Evolutionary conservation across 1,139 yeast species (phyloP).

Genomic region (Candida tetrigidarum): DNA sequence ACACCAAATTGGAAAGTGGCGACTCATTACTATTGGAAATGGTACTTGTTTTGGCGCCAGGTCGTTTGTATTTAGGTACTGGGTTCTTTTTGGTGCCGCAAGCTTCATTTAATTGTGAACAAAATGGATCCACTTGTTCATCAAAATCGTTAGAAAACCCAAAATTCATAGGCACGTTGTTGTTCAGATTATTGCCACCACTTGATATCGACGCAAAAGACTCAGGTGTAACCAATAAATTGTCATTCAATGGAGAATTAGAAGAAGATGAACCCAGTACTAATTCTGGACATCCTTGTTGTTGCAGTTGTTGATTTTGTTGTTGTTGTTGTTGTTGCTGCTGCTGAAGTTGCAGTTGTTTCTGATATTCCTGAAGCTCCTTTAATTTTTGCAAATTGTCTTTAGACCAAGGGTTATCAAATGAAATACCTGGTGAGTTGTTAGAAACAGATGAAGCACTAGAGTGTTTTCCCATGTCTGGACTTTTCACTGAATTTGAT

Average conservation of each 20-base stretch:
- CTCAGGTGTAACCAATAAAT: slow-evolving; percentile 40
- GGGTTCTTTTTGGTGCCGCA: slow-evolving; percentile 84
- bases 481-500: slow-evolving; percentile 16
- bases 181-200: slow-evolving; percentile 16
- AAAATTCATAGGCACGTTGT: slow-evolving; percentile 19
- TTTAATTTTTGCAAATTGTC: slow-evolving; percentile 22
- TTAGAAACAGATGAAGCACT: slow-evolving; percentile 26
- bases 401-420: slow-evolving; percentile 42
- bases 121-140: slow-evolving; percentile 62
- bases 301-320: slow-evolving; percentile 10
- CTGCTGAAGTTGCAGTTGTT: slow-evolving; percentile 14
- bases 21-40: slow-evolving; percentile 16
- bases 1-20: slow-evolving; percentile 23
- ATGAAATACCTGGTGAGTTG: slow-evolving; percentile 20
- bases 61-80: slow-evolving; percentile 53
- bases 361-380: slow-evolving; percentile 14
- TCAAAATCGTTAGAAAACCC: slow-evolving; percentile 35
- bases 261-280: slow-evolving; percentile 39
- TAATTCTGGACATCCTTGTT: slow-evolving; percentile 36
- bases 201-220: slow-evolving; percentile 21
- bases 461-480: slow-evolving; percentile 20
- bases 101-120: slow-evolving; percentile 74
- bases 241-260: slow-evolving; percentile 46
- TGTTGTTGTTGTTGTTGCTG: slow-evolving; percentile 7
- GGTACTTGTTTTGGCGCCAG: slow-evolving; percentile 17